Conservation (phyloP, 352 stramenopile species). For the Globisporangium echinulatum region DNA sequence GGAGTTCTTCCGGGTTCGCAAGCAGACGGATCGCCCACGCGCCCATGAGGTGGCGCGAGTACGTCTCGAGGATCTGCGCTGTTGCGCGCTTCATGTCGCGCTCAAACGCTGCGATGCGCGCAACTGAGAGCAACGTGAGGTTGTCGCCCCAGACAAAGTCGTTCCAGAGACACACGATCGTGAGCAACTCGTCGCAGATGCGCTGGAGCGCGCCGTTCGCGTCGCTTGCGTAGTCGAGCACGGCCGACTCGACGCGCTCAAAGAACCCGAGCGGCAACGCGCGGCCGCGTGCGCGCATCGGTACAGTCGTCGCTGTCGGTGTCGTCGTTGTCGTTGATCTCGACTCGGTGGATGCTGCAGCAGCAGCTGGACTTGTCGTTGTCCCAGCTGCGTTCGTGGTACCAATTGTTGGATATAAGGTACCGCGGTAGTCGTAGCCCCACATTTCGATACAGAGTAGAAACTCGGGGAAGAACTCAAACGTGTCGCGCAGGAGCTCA, state of each 20-base stretch:
- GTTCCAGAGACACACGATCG: constrained; percentile 72
- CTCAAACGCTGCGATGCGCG: constrained; percentile 58
- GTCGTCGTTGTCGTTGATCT: not conserved
- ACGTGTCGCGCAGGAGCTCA: constrained; percentile 60
- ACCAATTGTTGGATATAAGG: not conserved
- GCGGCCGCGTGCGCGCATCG: constrained; percentile 3
- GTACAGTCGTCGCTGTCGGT: constrained; percentile 4
- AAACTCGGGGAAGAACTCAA: constrained; percentile 73
- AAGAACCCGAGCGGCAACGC: constrained; percentile 42
- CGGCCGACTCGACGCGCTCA: constrained; percentile 24
- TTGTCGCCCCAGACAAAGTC: constrained; percentile 72
- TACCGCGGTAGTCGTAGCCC: constrained; percentile 63
- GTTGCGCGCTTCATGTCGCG: constrained; percentile 49
- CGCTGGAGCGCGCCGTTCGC: constrained; percentile 43
- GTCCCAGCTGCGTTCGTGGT: not conserved
- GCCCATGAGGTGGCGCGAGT: constrained; percentile 49
- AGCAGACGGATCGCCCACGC: constrained; percentile 44
- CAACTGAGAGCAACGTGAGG: constrained; percentile 32
- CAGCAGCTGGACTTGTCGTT: not conserved
- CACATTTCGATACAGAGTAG: constrained; percentile 70
- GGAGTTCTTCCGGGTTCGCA: constrained; percentile 37
- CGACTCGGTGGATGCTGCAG: constrained; percentile 10
- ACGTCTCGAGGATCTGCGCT: constrained; percentile 51
- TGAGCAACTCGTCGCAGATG: constrained; percentile 72
- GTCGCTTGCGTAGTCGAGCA: constrained; percentile 68